These are phyloP conservation scores for Colletotrichum liriopes DNA, from an alignment of 2,329 filamentous ascomycete species.

Conservation along the genomic window DNA sequence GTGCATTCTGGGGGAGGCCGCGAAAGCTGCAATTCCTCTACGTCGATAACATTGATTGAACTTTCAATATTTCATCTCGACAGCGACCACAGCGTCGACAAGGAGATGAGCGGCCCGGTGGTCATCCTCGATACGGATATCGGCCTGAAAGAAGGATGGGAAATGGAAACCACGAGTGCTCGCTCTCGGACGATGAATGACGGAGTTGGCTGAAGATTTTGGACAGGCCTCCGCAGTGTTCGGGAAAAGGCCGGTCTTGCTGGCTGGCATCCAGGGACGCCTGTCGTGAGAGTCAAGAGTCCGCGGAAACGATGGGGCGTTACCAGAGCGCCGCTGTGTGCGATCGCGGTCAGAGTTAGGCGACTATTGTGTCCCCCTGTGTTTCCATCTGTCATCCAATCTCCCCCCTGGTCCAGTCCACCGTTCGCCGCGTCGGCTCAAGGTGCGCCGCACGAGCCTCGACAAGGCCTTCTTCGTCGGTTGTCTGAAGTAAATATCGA, in stretches of 20 bases:
- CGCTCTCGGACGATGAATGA: constrained; percentile 7
- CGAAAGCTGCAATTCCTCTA: constrained; percentile 16
- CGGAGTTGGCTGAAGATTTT: neutral
- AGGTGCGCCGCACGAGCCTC: constrained; percentile 24
- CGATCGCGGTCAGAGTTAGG: constrained; percentile 9
- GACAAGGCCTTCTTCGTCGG: neutral
- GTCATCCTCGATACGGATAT: constrained; percentile 4
- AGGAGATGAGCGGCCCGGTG: constrained; percentile 14
- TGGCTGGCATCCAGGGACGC: constrained; percentile 4
- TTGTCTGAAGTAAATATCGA: constrained; percentile 21
- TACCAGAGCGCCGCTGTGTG: constrained; percentile 23
- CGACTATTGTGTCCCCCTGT: neutral
- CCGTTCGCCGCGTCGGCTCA: constrained; percentile 6
- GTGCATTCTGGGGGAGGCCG: constrained; percentile 29
- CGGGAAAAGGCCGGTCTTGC: neutral
- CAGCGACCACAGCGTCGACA: constrained; percentile 5
- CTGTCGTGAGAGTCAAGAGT: neutral
- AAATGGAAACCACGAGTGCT: neutral
- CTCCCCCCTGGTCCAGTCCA: neutral
- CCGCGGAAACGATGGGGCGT: constrained; percentile 9
- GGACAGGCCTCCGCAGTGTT: neutral
- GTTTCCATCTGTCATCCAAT: constrained; percentile 12
- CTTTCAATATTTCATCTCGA: constrained; percentile 35
- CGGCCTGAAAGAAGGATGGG: neutral
- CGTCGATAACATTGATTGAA: constrained; percentile 4